Evolutionary conservation across 2,329 filamentous ascomycete species (phyloP).

Genomic region (Raffaelea albimanens): DNA sequence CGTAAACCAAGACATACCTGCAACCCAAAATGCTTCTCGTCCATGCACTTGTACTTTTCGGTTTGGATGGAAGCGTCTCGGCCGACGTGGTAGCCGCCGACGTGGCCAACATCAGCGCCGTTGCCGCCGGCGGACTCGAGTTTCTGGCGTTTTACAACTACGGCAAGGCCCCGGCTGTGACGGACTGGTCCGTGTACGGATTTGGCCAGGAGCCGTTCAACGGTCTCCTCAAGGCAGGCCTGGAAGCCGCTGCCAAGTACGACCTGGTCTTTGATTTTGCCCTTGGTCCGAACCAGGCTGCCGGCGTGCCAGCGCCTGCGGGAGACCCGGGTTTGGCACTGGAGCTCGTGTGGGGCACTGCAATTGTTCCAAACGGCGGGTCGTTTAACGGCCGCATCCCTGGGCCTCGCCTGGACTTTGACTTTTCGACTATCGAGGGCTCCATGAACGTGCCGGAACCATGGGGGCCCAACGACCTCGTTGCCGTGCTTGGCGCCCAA

Average conservation of each 20-base stretch:
- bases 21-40: too few relatives aligned
- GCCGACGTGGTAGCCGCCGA: conserved; percentile 11
- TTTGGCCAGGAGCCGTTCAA: conserved; percentile 25
- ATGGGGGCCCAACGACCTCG: conserved; percentile 14
- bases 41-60: too few relatives aligned
- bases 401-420: conserved; percentile 10
- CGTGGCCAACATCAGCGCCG: conserved; percentile 9
- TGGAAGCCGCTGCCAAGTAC: conserved; percentile 9
- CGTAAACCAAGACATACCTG: too few relatives aligned
- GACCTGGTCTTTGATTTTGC: conserved; percentile 15
- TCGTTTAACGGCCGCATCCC: conserved; percentile 17
- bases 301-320: conserved; percentile 14
- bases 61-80: conserved; percentile 8
- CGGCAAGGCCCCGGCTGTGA: conserved; percentile 13
- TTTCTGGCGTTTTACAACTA: conserved; percentile 19
- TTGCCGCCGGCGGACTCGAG: conserved; percentile 17
- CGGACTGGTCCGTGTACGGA: conserved; percentile 26
- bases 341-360: conserved; percentile 22
- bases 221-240: conserved; percentile 10
- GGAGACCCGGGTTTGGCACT: conserved; percentile 24
- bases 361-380: conserved; percentile 19
- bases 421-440: conserved; percentile 8
- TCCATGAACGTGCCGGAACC: conserved; percentile 14
- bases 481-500: conserved; percentile 14
- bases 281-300: conserved; percentile 15